Evolutionary conservation across 2,329 filamentous ascomycete genomes (phyloP), one percentile per base, ranked within the genome.

Genomic region (Claviceps sp.): DNA sequence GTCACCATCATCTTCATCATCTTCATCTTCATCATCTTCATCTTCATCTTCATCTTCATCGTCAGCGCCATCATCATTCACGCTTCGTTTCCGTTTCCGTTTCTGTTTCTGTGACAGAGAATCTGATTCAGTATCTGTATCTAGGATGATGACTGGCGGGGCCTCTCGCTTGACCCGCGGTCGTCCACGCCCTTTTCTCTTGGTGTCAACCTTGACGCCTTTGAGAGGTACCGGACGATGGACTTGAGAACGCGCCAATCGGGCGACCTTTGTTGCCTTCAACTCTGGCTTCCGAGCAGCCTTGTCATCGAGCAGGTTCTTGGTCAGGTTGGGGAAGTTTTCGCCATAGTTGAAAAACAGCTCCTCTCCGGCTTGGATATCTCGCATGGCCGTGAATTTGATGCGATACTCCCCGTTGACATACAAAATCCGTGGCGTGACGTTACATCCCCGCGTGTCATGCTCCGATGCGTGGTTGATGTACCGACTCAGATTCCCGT

Each of bases 261-360:
- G 60, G 3, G 56, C 52, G 20, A 53, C 48, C 47, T 60, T 62
- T 37, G 49, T 29, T 56, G 61, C 64, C 13, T 13, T 22, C 20
- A 48, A 49, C 14, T 55, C 59, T 34, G 63, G 54, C 52, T 65
- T 64, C 46, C 57, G 60, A 54, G 62, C 63, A 43, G 64, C 64
- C 57, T 68, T 68, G 55, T 65, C 60, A 54, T 69, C 67, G 50
- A 69, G 61, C 45, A 69, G 58, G 57, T 70, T 70, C 62, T 69
- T 68, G 5, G 66, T 80, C 52, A 83, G 63, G 53, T 82, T 81
- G 13, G 79, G 78, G 59, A 84, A 83, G 55, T 82, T 78, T 60
- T 82, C 77, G 43, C 85, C 85, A 59, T 94, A 93, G 61, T 91
- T 79, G 65, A 91, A 94, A 62, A 88, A 85, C 0, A 94, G 69